Evolutionary conservation across 148 eudicot species (phyloP).

Genomic region (Chenopodium album): DNA sequence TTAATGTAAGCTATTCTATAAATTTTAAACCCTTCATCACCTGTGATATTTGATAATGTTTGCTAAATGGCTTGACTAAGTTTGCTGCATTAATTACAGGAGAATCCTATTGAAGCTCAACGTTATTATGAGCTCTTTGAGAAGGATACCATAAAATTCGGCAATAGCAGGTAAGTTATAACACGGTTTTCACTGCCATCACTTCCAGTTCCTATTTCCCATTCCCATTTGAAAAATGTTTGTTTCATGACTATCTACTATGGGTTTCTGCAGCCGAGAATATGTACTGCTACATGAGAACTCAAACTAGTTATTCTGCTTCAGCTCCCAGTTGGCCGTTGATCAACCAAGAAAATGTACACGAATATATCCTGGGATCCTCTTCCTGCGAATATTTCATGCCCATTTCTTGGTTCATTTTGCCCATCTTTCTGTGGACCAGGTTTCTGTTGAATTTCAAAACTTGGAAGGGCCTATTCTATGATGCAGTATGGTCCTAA

Average conservation of each 20-base stretch:
- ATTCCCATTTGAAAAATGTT: background rate
- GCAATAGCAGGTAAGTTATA: constrained; percentile 76
- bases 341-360: background rate
- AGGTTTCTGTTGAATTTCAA: background rate
- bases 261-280: constrained; percentile 68
- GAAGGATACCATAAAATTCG: constrained; percentile 83
- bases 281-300: constrained; percentile 89
- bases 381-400: background rate
- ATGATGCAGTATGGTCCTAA: background rate
- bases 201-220: background rate
- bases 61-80: constrained; percentile 13
- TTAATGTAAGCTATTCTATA: constrained; percentile 56
- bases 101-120: constrained; percentile 71
- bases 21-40: background rate
- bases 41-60: background rate
- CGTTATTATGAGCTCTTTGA: constrained; percentile 88
- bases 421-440: background rate
- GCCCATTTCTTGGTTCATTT: background rate
- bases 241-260: background rate
- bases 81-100: constrained; percentile 50
- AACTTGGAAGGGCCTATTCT: constrained; percentile 2
- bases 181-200: background rate
- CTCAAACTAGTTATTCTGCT: constrained; percentile 34
- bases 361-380: background rate
- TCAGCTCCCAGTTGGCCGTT: background rate